These are phyloP conservation scores for Paramecium octaurelia DNA, from an alignment of 73 alveolate genomes.

Conservation along the genomic window DNA sequence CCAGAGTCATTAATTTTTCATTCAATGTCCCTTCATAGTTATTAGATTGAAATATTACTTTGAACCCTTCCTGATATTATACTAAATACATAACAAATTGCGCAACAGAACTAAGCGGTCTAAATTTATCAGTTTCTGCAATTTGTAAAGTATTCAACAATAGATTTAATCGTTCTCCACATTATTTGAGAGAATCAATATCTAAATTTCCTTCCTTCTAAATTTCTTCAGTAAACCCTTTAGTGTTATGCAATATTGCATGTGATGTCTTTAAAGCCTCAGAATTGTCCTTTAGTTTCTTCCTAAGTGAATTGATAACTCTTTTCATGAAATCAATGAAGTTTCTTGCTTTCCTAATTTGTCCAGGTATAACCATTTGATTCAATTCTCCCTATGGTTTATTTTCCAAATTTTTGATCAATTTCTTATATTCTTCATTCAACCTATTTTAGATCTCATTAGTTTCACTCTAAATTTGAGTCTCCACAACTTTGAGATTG, in stretches of 20 bases:
- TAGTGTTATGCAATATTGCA: background rate
- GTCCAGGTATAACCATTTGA: constrained; percentile 71
- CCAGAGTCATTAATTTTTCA: constrained; percentile 77
- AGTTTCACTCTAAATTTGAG: constrained; percentile 62
- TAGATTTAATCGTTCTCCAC: constrained; percentile 69
- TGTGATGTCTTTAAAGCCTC: constrained; percentile 61
- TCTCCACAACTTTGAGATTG: constrained; percentile 66
- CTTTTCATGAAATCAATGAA: constrained; percentile 75
- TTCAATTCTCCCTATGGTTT: constrained; percentile 47
- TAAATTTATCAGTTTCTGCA: constrained; percentile 69
- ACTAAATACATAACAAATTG: constrained; percentile 75
- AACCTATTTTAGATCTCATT: constrained; percentile 52
- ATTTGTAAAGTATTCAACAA: constrained; percentile 76
- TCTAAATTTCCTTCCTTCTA: constrained; percentile 26
- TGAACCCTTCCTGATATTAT: constrained; percentile 74
- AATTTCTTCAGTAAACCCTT: constrained; percentile 12
- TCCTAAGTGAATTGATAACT: constrained; percentile 67
- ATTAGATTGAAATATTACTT: constrained; percentile 76
- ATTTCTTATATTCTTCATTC: constrained; percentile 65
- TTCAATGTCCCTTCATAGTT: constrained; percentile 71
- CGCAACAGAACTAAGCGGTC: constrained; percentile 66
- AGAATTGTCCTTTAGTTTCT: constrained; percentile 64
- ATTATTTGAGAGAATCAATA: background rate
- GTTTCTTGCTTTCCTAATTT: constrained; percentile 80
- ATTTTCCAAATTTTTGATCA: constrained; percentile 59